Base-by-base conservation (phyloP, 495 filamentous ascomycete genomes). In the Penicillium simplicissimum region DNA sequence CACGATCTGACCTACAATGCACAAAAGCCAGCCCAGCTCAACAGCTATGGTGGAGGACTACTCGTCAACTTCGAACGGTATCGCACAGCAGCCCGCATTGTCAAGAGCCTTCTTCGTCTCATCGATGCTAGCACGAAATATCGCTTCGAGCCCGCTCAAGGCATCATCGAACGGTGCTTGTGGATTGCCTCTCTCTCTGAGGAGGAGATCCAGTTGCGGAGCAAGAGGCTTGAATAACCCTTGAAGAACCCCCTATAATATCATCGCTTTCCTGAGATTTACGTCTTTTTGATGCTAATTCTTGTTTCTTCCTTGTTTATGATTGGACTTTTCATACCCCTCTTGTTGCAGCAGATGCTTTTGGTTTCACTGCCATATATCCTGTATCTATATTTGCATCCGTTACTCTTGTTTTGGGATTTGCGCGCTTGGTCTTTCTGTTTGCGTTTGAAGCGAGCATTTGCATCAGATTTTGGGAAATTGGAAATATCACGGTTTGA, bases 1-100 rank as follows among this genome's bases (percentile, higher is more conserved):
- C 93, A 97, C 67, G 96, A 99, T 67, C 82, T 99, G n/a, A 91
- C 96, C 36, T 96, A 93, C 75, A 99, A 98, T 71, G 86, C 91
- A 0, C 92, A 97, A 73, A 89, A 96, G 67, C 93, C 94, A 15
- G 80, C 88, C 68, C 58, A 89, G 77, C 66, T 85, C 62, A 80
- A 84, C 55, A 84, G 84, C 14, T 83, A 82, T 15, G 65, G 71
- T 21, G 78, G 79, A 25, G 90, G 92, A 63, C 85, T 90, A 31
- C 77, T 99, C 52, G 86, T 98, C 60, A 99, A 99, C 71, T 98
- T 98, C 71, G 96, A 98, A 75, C 87, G 93, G 57, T 94, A 93
- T 70, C 90, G 94, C 31, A 92, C 90, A 17, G 87, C 92, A 28
- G 96, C 96, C 2, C 83, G 85, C n/a, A 91, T 98, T 59, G 90